A percentile compares a stretch with the other conserved stretches of the same genome.
These are phyloP conservation scores for Cyberlindnera xylosilytica DNA, from an alignment of 805 yeast genomes.

Conservation along the genomic window DNA sequence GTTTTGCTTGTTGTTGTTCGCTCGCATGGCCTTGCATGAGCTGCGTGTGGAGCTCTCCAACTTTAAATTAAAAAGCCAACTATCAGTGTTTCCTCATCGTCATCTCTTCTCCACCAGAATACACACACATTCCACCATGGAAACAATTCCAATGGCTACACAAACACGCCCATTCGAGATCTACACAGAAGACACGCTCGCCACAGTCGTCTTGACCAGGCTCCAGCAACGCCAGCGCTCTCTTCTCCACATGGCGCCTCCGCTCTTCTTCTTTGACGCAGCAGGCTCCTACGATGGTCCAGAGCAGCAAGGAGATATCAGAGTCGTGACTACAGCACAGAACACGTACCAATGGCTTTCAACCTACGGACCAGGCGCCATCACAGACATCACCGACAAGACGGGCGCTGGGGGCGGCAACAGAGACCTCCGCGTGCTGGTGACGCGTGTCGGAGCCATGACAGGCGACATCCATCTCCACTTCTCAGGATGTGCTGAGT, in stretches of 20 bases:
- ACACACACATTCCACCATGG: not conserved
- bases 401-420: not conserved
- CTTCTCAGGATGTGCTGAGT: not conserved
- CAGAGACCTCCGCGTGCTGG: not conserved
- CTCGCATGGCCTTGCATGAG: no score
- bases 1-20: no score
- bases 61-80: no score
- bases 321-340: constrained; percentile 2
- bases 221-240: not conserved
- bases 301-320: not conserved
- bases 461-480: constrained; percentile 9
- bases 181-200: constrained; percentile 4
- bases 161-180: not conserved
- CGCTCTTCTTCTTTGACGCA: not conserved
- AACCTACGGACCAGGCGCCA: constrained; percentile 4
- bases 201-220: constrained; percentile 2
- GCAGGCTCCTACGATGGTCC: not conserved
- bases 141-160: not conserved
- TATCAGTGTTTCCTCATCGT: no score
- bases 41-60: no score
- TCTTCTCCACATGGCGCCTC: constrained; percentile 1
- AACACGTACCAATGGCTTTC: constrained; percentile 8
- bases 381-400: not conserved
- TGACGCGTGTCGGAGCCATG: constrained; percentile 7
- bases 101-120: no score